Conservation (phyloP, 1,284 basidiomycete species). For the Ustilago loliicola region DNA sequence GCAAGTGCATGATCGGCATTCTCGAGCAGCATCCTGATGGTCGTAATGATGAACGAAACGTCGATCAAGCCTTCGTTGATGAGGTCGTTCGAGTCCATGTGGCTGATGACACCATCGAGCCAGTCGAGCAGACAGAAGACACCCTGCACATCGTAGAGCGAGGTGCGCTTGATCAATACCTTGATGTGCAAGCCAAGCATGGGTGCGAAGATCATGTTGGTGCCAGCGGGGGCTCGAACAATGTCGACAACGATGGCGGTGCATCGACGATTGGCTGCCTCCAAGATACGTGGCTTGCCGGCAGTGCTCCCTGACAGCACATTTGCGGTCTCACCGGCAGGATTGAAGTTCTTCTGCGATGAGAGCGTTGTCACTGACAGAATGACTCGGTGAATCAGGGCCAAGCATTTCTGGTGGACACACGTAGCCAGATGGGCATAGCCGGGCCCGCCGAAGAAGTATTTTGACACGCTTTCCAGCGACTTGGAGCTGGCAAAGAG, state of each 20-base stretch:
- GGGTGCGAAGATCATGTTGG: constrained; percentile 58
- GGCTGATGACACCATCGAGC: constrained; percentile 63
- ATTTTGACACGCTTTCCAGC: constrained; percentile 47
- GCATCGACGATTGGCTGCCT: constrained; percentile 65
- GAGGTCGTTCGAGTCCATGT: constrained; percentile 64
- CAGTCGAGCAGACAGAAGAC: constrained; percentile 68
- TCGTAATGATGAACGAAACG: constrained; percentile 62
- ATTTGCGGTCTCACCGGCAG: constrained; percentile 65
- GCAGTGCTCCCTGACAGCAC: constrained; percentile 65
- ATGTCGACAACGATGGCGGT: constrained; percentile 67
- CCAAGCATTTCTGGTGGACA: constrained; percentile 66
- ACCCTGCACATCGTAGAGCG: constrained; percentile 66
- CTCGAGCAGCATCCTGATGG: constrained; percentile 61
- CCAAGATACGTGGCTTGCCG: constrained; percentile 67
- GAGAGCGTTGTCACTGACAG: constrained; percentile 67
- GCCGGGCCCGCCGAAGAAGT: constrained; percentile 65
- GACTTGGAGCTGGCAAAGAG: constrained; percentile 52
- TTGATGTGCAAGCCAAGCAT: constrained; percentile 66
- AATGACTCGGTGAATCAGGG: constrained; percentile 64
- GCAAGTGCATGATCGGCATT: constrained; percentile 67
- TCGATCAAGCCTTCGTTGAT: constrained; percentile 56
- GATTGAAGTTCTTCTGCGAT: constrained; percentile 69
- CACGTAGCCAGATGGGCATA: constrained; percentile 66
- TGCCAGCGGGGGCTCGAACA: constrained; percentile 53
- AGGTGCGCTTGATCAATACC: constrained; percentile 63